These are phyloP conservation scores for Tuber magnatum DNA, from an alignment of 495 filamentous ascomycete species.

Conservation along the genomic window DNA sequence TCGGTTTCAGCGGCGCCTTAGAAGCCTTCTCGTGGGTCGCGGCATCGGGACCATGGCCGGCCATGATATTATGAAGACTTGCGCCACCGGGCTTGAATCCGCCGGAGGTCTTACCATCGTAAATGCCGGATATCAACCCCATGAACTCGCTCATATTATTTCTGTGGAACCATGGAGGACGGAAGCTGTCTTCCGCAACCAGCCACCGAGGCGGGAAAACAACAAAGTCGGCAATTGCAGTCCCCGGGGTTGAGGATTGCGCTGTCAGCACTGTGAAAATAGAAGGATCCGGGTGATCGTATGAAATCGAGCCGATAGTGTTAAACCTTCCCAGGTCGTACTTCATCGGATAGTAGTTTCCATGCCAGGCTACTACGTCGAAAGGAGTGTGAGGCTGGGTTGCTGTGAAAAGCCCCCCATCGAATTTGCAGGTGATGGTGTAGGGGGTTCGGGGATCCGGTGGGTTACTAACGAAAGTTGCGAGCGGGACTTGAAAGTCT, in stretches of 20 bases:
- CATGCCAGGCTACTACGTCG: conserved; percentile 79
- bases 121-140: conserved; percentile 65
- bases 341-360: conserved; percentile 74
- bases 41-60: conserved; percentile 55
- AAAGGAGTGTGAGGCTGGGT: conserved; percentile 65
- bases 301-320: conserved; percentile 64
- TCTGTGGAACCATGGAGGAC: conserved; percentile 76
- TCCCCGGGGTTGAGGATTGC: conserved; percentile 54
- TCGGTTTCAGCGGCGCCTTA: conserved; percentile 48
- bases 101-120: conserved; percentile 54
- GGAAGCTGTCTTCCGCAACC: conserved; percentile 69
- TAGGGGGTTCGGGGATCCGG: conserved; percentile 44
- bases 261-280: conserved; percentile 78
- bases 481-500: conserved; percentile 81
- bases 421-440: conserved; percentile 60
- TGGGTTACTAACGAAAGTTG: conserved; percentile 59
- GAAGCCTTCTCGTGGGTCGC: conserved; percentile 61
- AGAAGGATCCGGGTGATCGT: conserved; percentile 74
- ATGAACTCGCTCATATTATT: conserved; percentile 84
- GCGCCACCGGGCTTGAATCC: conserved; percentile 55
- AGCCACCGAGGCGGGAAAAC: conserved; percentile 79
- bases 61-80: conserved; percentile 54
- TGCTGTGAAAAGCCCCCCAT: conserved; percentile 59
- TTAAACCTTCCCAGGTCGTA: conserved; percentile 79
- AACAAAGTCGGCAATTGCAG: conserved; percentile 73